Base-by-base conservation (phyloP, 805 yeast genomes). In the Vanderwaltozyma yarrowii region DNA sequence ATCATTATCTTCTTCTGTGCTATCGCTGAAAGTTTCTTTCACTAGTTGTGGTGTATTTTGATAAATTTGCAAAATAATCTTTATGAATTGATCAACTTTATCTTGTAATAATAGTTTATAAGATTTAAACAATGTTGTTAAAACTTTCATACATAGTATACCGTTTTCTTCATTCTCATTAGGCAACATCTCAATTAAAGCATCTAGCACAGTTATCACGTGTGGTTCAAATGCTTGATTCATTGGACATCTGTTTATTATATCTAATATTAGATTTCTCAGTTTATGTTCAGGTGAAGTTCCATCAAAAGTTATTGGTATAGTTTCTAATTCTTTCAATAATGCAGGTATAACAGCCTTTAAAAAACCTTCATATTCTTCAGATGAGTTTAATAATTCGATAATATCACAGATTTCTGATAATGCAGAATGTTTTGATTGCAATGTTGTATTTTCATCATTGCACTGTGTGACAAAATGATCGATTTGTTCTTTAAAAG, bases 111-210 rank as follows among this genome's bases (percentile, higher is more conserved):
- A 65, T 12, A 70, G 54, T 62, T 85, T 89, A 64, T 82, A 89
- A 2, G 88, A 75, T 57, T 92, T 82, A 64, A 88, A 95, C 34
- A 89, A 64, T 23, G 81, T 74, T 14, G 96, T 85, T 35, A 88
- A 70, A 39, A 86, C 79, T 55, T 85, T 87, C 81, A 92, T 77
- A 58, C 94, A 81, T 36, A 86, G 67, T 1, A 87, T 85, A 36
- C 97, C 97, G 57, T 92, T 92, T 44, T 88, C 96, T 59, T 94
- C 99, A 56, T 92, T 92, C 53, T 94, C 99, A 13, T 64, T 67
- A 15, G 72, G 74, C 41, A 89, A 65, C 12, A 81, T 64, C 17
- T 65, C 58, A 49, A 78, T 74, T 38, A 89, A 62, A 7, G 37
- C 63, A 26, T 74, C 78, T 50, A 83, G 64, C 15, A 86, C 69